A percentile compares a stretch with the other conserved stretches of the same genome.
Evolutionary conservation across 805 yeast species (phyloP).

Genomic region (Zygoascus bituminiphila): DNA sequence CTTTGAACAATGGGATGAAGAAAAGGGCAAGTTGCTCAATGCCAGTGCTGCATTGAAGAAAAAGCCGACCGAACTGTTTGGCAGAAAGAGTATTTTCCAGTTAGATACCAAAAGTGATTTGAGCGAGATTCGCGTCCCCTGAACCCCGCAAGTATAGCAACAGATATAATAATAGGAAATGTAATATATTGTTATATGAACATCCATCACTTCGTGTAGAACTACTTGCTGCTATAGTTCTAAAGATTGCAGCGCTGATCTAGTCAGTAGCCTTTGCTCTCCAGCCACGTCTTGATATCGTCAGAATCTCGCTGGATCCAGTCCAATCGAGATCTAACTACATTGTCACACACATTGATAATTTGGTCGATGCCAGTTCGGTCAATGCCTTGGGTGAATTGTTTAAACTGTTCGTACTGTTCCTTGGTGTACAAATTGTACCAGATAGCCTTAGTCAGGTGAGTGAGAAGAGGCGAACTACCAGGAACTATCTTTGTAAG

Average conservation of each 20-base stretch:
- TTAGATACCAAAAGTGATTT: background rate
- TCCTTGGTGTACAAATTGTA: slow-evolving; percentile 51
- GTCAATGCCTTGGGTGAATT: slow-evolving; percentile 40
- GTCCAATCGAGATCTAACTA: slow-evolving; percentile 38
- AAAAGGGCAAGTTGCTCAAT: slow-evolving; percentile 36
- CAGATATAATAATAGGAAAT: no score
- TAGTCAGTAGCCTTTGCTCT: background rate
- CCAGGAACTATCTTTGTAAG: slow-evolving; percentile 66
- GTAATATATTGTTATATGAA: no score
- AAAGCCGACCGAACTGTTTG: background rate
- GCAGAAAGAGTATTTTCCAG: background rate
- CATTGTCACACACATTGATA: slow-evolving; percentile 47
- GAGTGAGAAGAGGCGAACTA: slow-evolving; percentile 68
- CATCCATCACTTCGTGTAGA: no score
- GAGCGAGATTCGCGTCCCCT: no score
- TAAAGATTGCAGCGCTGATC: no score
- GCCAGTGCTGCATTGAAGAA: background rate
- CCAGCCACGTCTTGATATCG: slow-evolving; percentile 39
- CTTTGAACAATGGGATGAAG: slow-evolving; percentile 38
- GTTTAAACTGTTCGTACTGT: slow-evolving; percentile 44
- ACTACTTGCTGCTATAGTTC: no score
- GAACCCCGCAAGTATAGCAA: no score
- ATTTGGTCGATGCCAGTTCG: slow-evolving; percentile 51
- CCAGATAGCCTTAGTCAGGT: slow-evolving; percentile 56
- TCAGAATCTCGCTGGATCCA: slow-evolving; percentile 44